These are phyloP conservation scores for Helianthus annuus DNA, from an alignment of 129 eudicot genomes.

Conservation along the genomic window DNA sequence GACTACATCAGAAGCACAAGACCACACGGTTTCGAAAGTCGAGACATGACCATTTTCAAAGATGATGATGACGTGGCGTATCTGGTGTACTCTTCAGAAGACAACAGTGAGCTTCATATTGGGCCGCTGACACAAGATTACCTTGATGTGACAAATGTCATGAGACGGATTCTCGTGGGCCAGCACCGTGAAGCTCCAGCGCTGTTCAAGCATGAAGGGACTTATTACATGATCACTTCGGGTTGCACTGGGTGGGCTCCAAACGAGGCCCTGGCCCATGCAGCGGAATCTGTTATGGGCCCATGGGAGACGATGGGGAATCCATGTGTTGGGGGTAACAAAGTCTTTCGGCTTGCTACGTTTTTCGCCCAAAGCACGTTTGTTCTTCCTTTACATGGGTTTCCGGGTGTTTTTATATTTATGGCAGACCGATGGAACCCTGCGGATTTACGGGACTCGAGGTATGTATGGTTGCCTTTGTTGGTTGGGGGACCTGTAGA, in stretches of 20 bases:
- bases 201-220: conserved; percentile 83
- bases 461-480: conserved; percentile 90
- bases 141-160: conserved; percentile 54
- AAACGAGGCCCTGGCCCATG: conserved; percentile 83
- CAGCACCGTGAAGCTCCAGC: conserved; percentile 98
- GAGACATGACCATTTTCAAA: conserved; percentile 98
- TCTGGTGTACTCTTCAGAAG: conserved; percentile 80
- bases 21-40: conserved; percentile 87
- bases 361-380: conserved; percentile 85
- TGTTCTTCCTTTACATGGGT: conserved; percentile 78
- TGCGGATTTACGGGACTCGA: conserved; percentile 87
- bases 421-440: conserved; percentile 99
- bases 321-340: conserved; percentile 89
- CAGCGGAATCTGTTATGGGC: conserved; percentile 83
- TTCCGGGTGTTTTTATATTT: conserved; percentile 67
- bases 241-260: conserved; percentile 98
- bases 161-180: conserved; percentile 71
- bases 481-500: conserved; percentile 83
- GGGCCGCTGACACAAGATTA: conserved; percentile 79
- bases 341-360: conserved; percentile 61
- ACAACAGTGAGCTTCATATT: conserved; percentile 88
- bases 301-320: conserved; percentile 95
- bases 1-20: conserved; percentile 66
- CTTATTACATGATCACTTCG: conserved; percentile 94
- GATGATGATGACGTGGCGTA: conserved; percentile 84